Percentiles rank a stretch among this genome's conserved stretches.
phyloP scores from a whole-genome alignment of 305 asterid genomes.

The Withania somnifera region DNA sequence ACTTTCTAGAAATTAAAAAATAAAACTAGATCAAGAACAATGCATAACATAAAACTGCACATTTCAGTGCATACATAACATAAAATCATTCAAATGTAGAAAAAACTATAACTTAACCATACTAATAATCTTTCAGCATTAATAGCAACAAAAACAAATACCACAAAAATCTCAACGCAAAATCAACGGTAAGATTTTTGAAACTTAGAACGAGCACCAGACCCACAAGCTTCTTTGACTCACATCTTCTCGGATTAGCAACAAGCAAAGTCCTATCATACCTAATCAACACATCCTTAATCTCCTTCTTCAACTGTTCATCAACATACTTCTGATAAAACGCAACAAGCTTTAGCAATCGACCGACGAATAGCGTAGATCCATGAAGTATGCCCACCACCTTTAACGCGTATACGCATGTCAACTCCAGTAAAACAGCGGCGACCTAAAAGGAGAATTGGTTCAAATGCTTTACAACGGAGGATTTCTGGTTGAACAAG shows the following conservation, averaged over 20 bases:
- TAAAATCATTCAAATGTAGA: not conserved
- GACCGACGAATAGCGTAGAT: slow-evolving; percentile 10
- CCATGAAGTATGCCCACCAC: slow-evolving; percentile 9
- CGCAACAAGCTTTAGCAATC: not conserved
- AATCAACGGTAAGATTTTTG: slow-evolving; percentile 8
- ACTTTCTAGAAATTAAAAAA: not conserved
- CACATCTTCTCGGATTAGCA: slow-evolving; percentile 10
- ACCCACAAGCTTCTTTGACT: slow-evolving; percentile 8
- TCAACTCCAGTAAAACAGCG: slow-evolving; percentile 5
- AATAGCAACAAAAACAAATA: too few relatives aligned
- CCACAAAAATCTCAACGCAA: too few relatives aligned
- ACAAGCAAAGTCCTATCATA: slow-evolving; percentile 10
- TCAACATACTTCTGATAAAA: slow-evolving; percentile 10
- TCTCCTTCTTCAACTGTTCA: slow-evolving; percentile 6
- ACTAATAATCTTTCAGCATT: too few relatives aligned
- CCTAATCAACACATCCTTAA: slow-evolving; percentile 2
- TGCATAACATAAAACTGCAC: not conserved
- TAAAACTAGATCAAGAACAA: not conserved
- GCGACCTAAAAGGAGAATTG: slow-evolving; percentile 3
- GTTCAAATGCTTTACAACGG: slow-evolving; percentile 6
- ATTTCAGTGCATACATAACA: not conserved
- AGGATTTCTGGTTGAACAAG: slow-evolving; percentile 4
- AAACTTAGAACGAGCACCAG: slow-evolving; percentile 13
- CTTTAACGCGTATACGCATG: slow-evolving; percentile 6
- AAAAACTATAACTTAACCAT: too few relatives aligned